phyloP scores from a whole-genome alignment of 2,329 filamentous ascomycete genomes.

The Colletotrichum sp. region DNA sequence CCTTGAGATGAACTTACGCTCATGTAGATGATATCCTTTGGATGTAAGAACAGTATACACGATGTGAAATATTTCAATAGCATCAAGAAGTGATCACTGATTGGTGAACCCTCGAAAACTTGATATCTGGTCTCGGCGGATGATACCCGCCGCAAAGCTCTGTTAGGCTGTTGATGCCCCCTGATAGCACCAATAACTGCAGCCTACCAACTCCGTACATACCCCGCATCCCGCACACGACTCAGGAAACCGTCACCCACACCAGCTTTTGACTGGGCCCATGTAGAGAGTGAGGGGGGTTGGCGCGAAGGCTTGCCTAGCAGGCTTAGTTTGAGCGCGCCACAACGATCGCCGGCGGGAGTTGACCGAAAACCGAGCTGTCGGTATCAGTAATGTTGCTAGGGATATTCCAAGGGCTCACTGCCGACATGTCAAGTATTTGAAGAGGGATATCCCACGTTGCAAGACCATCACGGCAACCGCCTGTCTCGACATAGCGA shows the following conservation, averaged over 20 bases:
- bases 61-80: accelerated
- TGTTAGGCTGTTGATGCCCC: background rate
- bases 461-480: background rate
- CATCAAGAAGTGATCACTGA: background rate
- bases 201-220: background rate
- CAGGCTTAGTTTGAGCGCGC: background rate
- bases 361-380: background rate
- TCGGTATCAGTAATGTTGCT: background rate
- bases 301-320: background rate
- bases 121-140: background rate
- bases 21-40: background rate
- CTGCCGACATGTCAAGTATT: background rate
- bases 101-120: background rate
- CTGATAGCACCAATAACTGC: background rate
- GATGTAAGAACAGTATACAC: background rate
- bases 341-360: background rate
- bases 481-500: background rate
- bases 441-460: background rate
- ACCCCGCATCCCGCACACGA: background rate
- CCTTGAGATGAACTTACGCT: background rate
- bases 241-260: background rate
- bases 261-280: background rate
- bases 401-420: background rate
- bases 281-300: background rate
- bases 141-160: too few species aligned